Evolutionary conservation across 169 alveolate genomes (phyloP).

Genomic region (Plasmodium sp.): DNA sequence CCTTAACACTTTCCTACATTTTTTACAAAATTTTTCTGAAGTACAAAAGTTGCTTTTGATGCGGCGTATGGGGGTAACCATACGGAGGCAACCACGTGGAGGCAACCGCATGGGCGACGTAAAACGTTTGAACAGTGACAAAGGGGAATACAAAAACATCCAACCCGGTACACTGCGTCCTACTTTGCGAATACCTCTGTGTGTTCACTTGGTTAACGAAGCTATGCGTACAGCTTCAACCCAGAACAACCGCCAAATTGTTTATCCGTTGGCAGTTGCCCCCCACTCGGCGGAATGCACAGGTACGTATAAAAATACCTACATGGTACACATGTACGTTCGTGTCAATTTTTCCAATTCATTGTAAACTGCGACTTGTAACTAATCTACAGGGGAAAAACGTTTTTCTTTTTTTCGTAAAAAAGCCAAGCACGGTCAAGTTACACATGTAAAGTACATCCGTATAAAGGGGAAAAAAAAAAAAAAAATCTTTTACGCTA

Average conservation of each 20-base stretch:
- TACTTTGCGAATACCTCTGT: not conserved
- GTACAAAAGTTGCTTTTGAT: slow-evolving; percentile 43
- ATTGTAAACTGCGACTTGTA: not conserved
- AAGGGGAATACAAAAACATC: not conserved
- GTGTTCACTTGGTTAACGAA: not conserved
- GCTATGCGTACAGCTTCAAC: not conserved
- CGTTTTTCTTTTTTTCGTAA: not conserved
- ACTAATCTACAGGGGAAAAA: not conserved
- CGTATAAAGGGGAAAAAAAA: not conserved
- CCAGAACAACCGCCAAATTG: not conserved
- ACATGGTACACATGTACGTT: not conserved
- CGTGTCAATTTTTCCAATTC: not conserved
- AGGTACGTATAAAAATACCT: not conserved
- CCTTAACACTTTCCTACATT: slow-evolving; percentile 25
- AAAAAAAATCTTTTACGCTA: not conserved
- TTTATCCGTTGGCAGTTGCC: not conserved
- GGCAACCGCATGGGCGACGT: not conserved
- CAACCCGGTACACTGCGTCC: not conserved
- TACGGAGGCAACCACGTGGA: no score
- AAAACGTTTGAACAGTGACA: not conserved
- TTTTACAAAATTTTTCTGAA: slow-evolving; percentile 54
- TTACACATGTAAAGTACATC: not conserved
- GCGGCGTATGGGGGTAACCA: not conserved
- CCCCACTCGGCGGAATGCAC: not conserved
- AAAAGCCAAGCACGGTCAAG: not conserved